These are phyloP conservation scores for Rhynchosporium secalis DNA, from an alignment of 2,329 filamentous ascomycete species.

Conservation along the genomic window DNA sequence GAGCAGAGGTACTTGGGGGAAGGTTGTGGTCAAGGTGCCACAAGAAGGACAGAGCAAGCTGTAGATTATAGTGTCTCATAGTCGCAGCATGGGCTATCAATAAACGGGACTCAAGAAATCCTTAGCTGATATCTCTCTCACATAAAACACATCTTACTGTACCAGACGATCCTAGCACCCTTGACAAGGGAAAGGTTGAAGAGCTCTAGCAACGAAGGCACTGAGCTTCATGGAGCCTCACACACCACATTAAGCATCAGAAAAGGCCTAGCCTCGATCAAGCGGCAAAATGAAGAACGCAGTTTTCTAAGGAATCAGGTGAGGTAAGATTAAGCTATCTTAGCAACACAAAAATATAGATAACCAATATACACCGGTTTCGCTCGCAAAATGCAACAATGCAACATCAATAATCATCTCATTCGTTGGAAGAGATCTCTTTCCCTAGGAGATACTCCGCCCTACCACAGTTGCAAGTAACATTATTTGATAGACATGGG, in stretches of 20 bases:
- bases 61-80: slow-evolving; percentile 36
- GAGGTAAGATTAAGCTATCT: slow-evolving; percentile 16
- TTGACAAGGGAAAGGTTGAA: too few species aligned
- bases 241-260: not conserved
- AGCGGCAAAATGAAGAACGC: not conserved
- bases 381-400: slow-evolving; percentile 23
- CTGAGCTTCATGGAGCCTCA: not conserved
- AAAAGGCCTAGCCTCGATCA: not conserved
- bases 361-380: slow-evolving; percentile 17
- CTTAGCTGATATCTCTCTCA: too few species aligned
- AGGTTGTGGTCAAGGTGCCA: slow-evolving; percentile 86
- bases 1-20: slow-evolving; percentile 86
- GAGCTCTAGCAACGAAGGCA: too few species aligned
- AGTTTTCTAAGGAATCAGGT: slow-evolving; percentile 13
- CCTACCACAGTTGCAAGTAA: not conserved
- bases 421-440: not conserved
- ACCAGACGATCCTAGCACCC: too few species aligned
- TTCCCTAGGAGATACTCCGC: not conserved
- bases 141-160: too few species aligned
- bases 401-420: not conserved
- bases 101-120: too few species aligned
- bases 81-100: not conserved
- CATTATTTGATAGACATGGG: not conserved
- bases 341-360: slow-evolving; percentile 19
- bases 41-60: slow-evolving; percentile 62